Conservation (phyloP, 305 asterid genomes). For the Fraxinus greggii region DNA sequence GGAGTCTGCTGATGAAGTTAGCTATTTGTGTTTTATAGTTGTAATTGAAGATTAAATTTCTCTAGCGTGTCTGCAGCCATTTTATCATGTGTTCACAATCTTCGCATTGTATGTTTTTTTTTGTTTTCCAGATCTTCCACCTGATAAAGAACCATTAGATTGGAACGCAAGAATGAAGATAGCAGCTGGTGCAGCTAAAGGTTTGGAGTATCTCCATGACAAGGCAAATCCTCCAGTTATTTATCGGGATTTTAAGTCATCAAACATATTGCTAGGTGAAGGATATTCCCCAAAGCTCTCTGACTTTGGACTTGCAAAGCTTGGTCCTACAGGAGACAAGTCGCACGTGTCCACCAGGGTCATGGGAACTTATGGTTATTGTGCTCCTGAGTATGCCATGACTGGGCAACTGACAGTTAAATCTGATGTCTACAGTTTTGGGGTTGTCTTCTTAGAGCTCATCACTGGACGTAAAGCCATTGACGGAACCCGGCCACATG, state of each 20-base stretch:
- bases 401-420: constrained; percentile 95
- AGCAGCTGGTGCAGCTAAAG: constrained; percentile 98
- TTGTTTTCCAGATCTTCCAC: constrained; percentile 67
- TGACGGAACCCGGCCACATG: constrained; percentile 76
- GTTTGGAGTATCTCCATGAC: constrained; percentile 94
- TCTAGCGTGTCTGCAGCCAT: neutral
- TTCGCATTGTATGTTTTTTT: neutral
- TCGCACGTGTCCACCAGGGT: constrained; percentile 90
- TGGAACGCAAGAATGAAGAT: constrained; percentile 98
- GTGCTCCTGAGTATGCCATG: constrained; percentile 99
- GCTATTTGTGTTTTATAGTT: neutral
- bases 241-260: constrained; percentile 92
- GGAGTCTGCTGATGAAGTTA: neutral
- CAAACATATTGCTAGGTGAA: constrained; percentile 90
- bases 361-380: constrained; percentile 98
- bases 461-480: constrained; percentile 97
- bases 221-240: constrained; percentile 98
- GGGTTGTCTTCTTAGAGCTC: constrained; percentile 92
- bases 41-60: neutral
- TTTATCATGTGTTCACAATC: neutral
- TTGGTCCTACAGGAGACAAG: constrained; percentile 98
- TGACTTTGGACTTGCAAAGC: constrained; percentile 92
- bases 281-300: constrained; percentile 83
- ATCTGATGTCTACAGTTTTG: constrained; percentile 96
- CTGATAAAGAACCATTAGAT: constrained; percentile 77